Base-by-base conservation (phyloP, 345 rosid species). In the Rhodamnia argentea region DNA sequence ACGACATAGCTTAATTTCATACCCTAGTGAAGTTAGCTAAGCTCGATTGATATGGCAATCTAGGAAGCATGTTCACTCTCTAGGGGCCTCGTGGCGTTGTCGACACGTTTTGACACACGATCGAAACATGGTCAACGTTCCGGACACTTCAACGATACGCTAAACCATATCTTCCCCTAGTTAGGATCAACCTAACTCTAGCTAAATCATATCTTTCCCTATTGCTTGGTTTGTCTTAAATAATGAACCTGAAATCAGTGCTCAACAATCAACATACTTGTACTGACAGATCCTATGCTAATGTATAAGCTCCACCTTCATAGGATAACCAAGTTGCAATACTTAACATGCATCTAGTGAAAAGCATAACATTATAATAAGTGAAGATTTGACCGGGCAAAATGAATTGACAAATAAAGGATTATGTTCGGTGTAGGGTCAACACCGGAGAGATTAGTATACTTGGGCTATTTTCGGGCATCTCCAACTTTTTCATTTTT, bases 401-500 rank as follows among this genome's bases (percentile, higher is more conserved):
- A 82, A 51, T 82, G 56, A 24, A 13, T 0, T 0, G 57, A 82
- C 42, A 42, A 10, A 50, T 8, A 82, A 50, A 26, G 84, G 53
- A 51, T 12, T 54, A 83, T 52, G 20, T 83, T 62, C 22, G 27
- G 22, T 52, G 64, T 18, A n/a, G 47, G 13, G 15, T 40, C 42
- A 40, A 40, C 42, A 40, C 82, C 70, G 59, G 55, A 75, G 60
- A 23, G 50, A 60, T 52, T 64, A 83, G 78, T 74, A 82, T 78
- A 85, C 62, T 24, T 37, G 58, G 84, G 84, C 74, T 82, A 91
- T 97, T 97, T 92, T 94, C 99, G 90, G 7, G 99, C 98, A 94
- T 95, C 98, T 90, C 98, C 99, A 91, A 95, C 99, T 91, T 93
- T 96, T 90, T 98, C 81, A 94, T 93, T 93, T 90, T 97, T 88